Evolutionary conservation across 2,329 filamentous ascomycete genomes (phyloP).

Genomic region (Cercospora sesami): DNA sequence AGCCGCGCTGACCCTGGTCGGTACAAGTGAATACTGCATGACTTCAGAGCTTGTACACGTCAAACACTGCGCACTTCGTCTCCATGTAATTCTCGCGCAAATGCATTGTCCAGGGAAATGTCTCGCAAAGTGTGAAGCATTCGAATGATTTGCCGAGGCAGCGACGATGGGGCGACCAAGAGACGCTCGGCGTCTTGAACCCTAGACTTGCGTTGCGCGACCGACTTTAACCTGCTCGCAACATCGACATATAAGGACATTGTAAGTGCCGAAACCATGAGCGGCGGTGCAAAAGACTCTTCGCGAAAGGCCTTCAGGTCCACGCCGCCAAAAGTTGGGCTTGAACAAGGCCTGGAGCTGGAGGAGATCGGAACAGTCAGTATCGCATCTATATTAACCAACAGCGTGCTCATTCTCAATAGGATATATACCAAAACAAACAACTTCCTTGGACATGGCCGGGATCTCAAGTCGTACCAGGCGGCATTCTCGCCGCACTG

Average conservation of each 20-base stretch:
- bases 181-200: neutral
- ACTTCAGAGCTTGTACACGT: neutral
- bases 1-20: neutral
- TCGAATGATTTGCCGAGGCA: neutral
- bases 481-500: constrained; percentile 13
- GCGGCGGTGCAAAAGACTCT: neutral
- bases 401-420: neutral
- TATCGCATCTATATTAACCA: neutral
- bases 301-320: neutral
- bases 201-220: neutral
- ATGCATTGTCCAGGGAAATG: neutral
- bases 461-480: constrained; percentile 9
- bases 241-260: neutral
- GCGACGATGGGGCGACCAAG: neutral
- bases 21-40: neutral
- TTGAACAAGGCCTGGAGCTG: constrained; percentile 12
- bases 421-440: constrained; percentile 18
- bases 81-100: neutral
- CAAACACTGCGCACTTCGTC: neutral
- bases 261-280: neutral
- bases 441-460: constrained; percentile 21
- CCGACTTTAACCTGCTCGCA: neutral
- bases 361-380: constrained; percentile 8
- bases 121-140: neutral
- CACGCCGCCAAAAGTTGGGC: constrained; percentile 2